Base-by-base conservation (phyloP, 176 grass and related monocot genomes). In the Aegilops tauschii region DNA sequence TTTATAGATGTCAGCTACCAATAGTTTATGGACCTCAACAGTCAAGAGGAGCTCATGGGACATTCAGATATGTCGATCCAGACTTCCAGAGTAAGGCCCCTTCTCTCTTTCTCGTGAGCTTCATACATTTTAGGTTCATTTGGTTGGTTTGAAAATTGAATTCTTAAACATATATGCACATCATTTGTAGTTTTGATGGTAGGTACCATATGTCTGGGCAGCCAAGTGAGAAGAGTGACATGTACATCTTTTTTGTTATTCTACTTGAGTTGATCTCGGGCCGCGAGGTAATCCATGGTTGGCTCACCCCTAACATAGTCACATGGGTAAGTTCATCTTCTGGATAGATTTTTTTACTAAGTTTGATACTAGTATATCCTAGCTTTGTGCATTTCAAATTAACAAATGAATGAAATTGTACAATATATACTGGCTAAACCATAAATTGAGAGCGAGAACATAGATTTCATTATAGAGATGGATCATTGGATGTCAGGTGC, bases 151-250 rank as follows among this genome's bases (percentile, higher is more conserved):
- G 42, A 3, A 11, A 67, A 44, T 8, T 28, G 69, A 67, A 21
- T 20, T 44, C 10, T 44, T 44, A 44, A 44, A 12, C 79, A 3
- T 84, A 49, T 56, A n/a, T 18, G 65, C 42, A 12, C 3, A 28
- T 16, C 9, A 12, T 34, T 36, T 4, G 8, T 49, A 17, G 61
- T 73, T 78, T 88, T 76, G 74, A 58, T 87, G 52, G 29, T 84
- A 98, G 91, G 91, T 98, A 98, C 85, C 76, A 3, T 44, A 70
- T 37, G 93, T 89, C 17, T 91, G 39, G 93, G 89, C 93, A 98
- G 62, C 82, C 95, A 45, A 44, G 42, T 10, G 42, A 44, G 42
- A 98, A 95, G 85, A 98, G 93, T 8, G 95, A 98, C 47, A 81
- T 98, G 44, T 98, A 93, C 65, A 98, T 91, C 77, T 98, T 98